phyloP scores from a whole-genome alignment of 495 filamentous ascomycete genomes.

The Oidiodendron maius region DNA sequence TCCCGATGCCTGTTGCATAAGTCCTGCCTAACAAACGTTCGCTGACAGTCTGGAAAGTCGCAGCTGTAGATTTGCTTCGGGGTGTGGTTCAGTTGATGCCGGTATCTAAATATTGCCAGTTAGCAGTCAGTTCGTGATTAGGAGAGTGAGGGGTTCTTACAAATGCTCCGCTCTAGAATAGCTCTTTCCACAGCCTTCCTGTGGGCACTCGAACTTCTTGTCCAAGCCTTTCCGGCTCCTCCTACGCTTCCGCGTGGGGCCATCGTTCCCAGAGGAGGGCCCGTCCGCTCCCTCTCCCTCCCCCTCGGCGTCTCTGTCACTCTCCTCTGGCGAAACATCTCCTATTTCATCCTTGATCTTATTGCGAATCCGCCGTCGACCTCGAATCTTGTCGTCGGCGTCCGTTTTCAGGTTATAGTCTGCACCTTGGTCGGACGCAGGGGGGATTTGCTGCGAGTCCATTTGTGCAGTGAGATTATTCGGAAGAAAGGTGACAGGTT shows the following conservation, averaged over 20 bases:
- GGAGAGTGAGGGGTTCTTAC: conserved; percentile 35
- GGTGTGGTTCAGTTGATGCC: conserved; percentile 93
- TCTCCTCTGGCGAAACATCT: conserved; percentile 24
- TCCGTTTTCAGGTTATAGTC: conserved; percentile 32
- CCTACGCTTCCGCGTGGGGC: conserved; percentile 58
- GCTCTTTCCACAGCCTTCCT: conserved; percentile 87
- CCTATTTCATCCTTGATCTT: conserved; percentile 27
- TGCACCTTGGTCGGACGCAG: conserved; percentile 15
- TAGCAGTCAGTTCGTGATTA: conserved; percentile 2
- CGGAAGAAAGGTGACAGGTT: conserved; percentile 15
- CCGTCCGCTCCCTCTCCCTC: conserved; percentile 13
- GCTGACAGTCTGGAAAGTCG: conserved; percentile 86
- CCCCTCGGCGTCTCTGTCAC: no score
- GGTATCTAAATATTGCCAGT: conserved; percentile 42
- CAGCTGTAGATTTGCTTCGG: conserved; percentile 96
- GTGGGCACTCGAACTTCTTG: conserved; percentile 91
- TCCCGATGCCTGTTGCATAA: conserved; percentile 90
- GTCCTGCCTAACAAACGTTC: conserved; percentile 91
- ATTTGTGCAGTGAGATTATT: conserved; percentile 22
- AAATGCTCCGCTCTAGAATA: conserved; percentile 97
- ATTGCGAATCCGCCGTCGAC: conserved; percentile 40
- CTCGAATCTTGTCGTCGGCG: conserved; percentile 33
- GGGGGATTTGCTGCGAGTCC: conserved; percentile 12
- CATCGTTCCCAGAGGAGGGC: conserved; percentile 49
- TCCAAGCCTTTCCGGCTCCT: conserved; percentile 83